Evolutionary conservation across 208 protist genomes (phyloP).

Genomic region (Balamuthia mandrillaris): DNA sequence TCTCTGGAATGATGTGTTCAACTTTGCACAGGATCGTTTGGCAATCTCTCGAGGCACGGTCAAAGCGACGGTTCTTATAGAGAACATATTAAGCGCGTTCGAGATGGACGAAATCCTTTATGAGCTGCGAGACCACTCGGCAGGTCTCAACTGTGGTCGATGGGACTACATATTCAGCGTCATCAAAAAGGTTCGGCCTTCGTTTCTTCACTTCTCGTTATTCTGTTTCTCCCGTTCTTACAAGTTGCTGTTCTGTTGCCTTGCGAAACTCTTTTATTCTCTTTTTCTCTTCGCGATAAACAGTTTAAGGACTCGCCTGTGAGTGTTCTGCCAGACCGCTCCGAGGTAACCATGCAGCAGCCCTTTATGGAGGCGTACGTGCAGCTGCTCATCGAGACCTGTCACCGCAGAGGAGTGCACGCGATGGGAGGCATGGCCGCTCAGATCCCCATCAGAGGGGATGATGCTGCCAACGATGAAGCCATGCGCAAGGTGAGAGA

Average conservation of each 20-base stretch:
- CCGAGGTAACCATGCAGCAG: slow-evolving; percentile 64
- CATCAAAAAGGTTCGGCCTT: slow-evolving; percentile 65
- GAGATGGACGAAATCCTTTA: slow-evolving; percentile 62
- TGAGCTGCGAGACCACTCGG: slow-evolving; percentile 66
- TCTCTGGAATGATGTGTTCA: slow-evolving; percentile 62
- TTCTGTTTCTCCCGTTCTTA: background rate
- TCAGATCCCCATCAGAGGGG: slow-evolving; percentile 66
- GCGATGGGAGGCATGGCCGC: slow-evolving; percentile 74
- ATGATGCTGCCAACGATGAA: slow-evolving; percentile 21
- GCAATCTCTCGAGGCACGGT: slow-evolving; percentile 52
- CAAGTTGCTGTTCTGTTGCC: background rate
- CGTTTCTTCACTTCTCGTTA: background rate
- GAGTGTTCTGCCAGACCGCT: slow-evolving; percentile 56
- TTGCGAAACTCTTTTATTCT: too few species aligned
- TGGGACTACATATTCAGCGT: slow-evolving; percentile 76
- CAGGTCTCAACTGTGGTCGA: slow-evolving; percentile 71
- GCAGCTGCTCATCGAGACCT: slow-evolving; percentile 67
- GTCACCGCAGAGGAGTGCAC: slow-evolving; percentile 67
- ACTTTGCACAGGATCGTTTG: slow-evolving; percentile 36
- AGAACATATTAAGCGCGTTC: slow-evolving; percentile 60
- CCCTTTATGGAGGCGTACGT: slow-evolving; percentile 74
- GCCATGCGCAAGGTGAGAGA: slow-evolving; percentile 44
- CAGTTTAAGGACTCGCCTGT: background rate
- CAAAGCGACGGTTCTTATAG: slow-evolving; percentile 59
- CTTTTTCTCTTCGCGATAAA: too few species aligned